Conservation (phyloP, 345 rosid genomes). For the Pistacia integerrima region DNA sequence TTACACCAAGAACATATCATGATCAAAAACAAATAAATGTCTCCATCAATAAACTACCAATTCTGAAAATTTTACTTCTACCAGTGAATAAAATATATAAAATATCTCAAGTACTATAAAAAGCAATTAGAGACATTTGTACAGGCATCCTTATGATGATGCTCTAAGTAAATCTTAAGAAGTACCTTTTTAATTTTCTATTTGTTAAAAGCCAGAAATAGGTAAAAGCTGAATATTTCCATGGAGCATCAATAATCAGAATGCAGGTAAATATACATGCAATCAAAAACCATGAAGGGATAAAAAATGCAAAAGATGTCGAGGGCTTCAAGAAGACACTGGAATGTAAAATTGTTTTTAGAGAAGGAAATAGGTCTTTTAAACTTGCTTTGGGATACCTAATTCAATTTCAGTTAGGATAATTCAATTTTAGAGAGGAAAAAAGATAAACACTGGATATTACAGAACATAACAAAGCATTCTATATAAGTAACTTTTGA, state of each 20-base stretch:
- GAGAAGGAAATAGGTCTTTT: neutral
- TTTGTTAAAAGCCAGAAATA: no score
- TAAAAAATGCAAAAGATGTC: neutral
- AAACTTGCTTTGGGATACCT: neutral
- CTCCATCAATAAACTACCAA: neutral
- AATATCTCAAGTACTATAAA: neutral
- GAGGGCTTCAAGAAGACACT: neutral
- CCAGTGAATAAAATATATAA: neutral
- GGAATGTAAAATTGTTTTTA: neutral
- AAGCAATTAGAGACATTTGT: neutral
- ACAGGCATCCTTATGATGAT: neutral
- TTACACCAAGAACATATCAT: conserved; percentile 2
- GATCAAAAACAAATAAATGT: neutral
- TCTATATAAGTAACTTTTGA: neutral
- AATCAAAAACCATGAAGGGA: neutral
- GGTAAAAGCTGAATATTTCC: neutral
- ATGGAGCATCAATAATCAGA: neutral
- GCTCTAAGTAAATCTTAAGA: neutral
- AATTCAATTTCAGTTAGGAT: neutral
- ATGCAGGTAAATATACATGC: neutral
- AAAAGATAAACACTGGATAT: no score
- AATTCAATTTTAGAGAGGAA: neutral
- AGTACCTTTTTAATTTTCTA: no score
- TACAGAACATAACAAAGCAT: neutral
- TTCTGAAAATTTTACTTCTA: neutral